Evolutionary conservation across 1,139 yeast species (phyloP), one percentile per base, ranked within the genome.

Genomic region (Geotrichum reessii): DNA sequence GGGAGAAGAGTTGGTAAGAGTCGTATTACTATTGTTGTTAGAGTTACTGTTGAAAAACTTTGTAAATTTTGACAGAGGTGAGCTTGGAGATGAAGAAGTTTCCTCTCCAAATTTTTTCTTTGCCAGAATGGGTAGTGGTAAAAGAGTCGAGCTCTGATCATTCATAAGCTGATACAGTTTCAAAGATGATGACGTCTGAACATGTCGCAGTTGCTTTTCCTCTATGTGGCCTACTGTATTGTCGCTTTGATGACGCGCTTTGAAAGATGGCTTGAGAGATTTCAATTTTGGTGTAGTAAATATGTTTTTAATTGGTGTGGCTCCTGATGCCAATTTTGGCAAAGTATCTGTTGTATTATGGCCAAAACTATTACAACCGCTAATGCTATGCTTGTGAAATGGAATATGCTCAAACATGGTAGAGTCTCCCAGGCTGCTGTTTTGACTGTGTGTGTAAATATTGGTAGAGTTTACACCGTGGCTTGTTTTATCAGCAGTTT

Each of bases 161-260:
- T 31, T 19, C 52, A 49, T 49, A 19, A 49, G 52, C 21, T 49
- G 52, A 9, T 49, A 40, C 5, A 49, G 52, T n/a, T 49, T 49
- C 8, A 31, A 27, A 4, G 52, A 37, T 14, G 52, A 49, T 12
- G 24, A 6, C 17, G 19, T 33, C 49, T 31, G 52, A 14, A 17
- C n/a, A 19, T 27, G 19, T 24, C 21, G 44, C 33, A 48, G 51
- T 40, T 22, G 42, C 21, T 46, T 31, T 6, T 21, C 17, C 33
- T 17, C 25, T 27, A 22, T 17, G 44, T 33, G 19, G 28, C 25
- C 28, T 21, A 55, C 46, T 3, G 40, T 17, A 24, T 50, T 55
- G 50, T 55, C 57, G 47, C 57, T 49, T 28, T 55, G 57, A 24
- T 50, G 57, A 25, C 50, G 53, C 5, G 53, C 57, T 17, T 33